These are phyloP conservation scores for Pythium aristosporum DNA, from an alignment of 352 stramenopile species.

Conservation along the genomic window DNA sequence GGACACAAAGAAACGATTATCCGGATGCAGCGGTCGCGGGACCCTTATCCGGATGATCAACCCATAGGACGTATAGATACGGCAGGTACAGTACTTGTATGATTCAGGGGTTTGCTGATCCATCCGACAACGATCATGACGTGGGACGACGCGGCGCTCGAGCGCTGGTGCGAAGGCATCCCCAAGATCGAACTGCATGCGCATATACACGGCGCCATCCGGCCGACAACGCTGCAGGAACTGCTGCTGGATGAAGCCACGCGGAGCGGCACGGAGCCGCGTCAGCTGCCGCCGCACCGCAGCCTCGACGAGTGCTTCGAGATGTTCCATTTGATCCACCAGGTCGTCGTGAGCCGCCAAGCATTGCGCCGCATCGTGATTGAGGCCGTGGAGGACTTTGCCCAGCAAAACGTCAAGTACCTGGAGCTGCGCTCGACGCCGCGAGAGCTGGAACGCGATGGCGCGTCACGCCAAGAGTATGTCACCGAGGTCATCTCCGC, in stretches of 20 bases:
- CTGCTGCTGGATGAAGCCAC: constrained; percentile 53
- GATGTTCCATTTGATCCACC: constrained; percentile 86
- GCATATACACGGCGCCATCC: constrained; percentile 86
- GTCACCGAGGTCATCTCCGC: constrained; percentile 65
- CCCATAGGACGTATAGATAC: background rate
- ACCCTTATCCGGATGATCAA: constrained; percentile 7
- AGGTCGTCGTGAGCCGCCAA: constrained; percentile 68
- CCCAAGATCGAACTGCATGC: constrained; percentile 88
- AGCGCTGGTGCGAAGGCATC: constrained; percentile 52
- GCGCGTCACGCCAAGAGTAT: constrained; percentile 61
- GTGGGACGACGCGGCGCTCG: constrained; percentile 28
- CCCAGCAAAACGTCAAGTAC: constrained; percentile 76
- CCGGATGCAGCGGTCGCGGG: constrained; percentile 7
- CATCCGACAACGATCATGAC: constrained; percentile 16
- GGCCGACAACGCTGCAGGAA: constrained; percentile 60
- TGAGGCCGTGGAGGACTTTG: constrained; percentile 86
- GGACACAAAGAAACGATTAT: constrained; percentile 25
- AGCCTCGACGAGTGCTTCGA: constrained; percentile 86
- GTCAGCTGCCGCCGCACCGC: constrained; percentile 41
- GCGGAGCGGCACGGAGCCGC: constrained; percentile 27
- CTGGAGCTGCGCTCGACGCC: constrained; percentile 85
- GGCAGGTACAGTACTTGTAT: background rate
- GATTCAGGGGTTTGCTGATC: background rate
- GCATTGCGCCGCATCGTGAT: constrained; percentile 66
- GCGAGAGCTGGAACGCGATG: constrained; percentile 51